Evolutionary conservation across 2,329 filamentous ascomycete species (phyloP), one percentile per base, ranked within the genome.

Genomic region (Aureobasidium vineae): DNA sequence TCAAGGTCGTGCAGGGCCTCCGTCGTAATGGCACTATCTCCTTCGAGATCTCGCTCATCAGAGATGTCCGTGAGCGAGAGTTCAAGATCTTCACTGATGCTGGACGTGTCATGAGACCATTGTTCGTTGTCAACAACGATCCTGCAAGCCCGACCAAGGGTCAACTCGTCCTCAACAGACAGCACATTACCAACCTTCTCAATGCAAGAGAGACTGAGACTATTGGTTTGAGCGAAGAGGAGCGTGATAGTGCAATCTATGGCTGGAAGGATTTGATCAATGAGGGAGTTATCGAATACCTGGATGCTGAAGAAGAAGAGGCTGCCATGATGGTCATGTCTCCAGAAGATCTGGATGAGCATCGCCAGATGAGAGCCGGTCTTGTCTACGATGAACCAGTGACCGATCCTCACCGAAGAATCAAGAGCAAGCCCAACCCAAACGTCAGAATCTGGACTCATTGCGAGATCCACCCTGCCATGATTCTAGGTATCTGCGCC

Each of bases 311-410:
- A 75, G 96, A 99, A 81, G 95, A 99, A 76, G 96, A 99, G 78
- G 96, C 92, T 0, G 89, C 95, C 45, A 99, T 99, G 95, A 99
- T 99, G 74, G 92, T 93, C 77, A 99, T 99, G 94, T 96, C 92
- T 0, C 95, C 95, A 0, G 94, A 98, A 76, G 95, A 98, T 75
- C 82, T 99, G 43, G 92, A 97, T 68, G 81, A 82, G 66, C 80
- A 81, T 72, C 77, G 76, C 60, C 73, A 75, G 26, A 74, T 81
- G 68, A 77, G 77, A 47, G 65, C 69, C 28, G 75, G 76, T 19
- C 40, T 67, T 40, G 72, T 75, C 40, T 71, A 75, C 21, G 84
- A 85, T 19, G 87, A 91, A 38, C 86, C 89, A 54, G 85, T 84
- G 73, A 74, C 84, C 76, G 90, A 96, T 72, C 86, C 90, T 53